Percentiles rank a stretch among this genome's conserved stretches.
Conservation (phyloP, 116 monocot species). For the Zostera marina region DNA sequence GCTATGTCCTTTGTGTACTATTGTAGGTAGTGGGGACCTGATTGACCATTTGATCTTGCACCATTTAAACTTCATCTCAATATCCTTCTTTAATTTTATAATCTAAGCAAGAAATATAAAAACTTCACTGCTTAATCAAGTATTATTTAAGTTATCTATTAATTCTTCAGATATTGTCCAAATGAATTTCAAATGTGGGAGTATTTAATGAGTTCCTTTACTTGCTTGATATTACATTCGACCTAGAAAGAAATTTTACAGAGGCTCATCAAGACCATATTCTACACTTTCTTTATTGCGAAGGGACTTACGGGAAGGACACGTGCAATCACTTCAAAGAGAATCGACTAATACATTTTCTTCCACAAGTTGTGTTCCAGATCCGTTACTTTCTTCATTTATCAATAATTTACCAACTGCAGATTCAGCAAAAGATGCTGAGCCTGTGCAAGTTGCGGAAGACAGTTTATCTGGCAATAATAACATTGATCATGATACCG, state of each 20-base stretch:
- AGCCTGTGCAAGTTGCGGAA: slow-evolving; percentile 24
- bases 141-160: background rate
- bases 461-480: slow-evolving; percentile 17
- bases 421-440: slow-evolving; percentile 38
- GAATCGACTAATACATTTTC: slow-evolving; percentile 29
- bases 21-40: slow-evolving; percentile 56
- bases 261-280: slow-evolving; percentile 35
- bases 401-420: slow-evolving; percentile 35
- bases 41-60: slow-evolving; percentile 65
- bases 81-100: slow-evolving; percentile 47
- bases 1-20: slow-evolving; percentile 70
- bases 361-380: slow-evolving; percentile 29
- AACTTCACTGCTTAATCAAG: no score
- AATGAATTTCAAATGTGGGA: background rate
- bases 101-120: background rate
- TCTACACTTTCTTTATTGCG: slow-evolving; percentile 47
- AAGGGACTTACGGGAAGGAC: slow-evolving; percentile 59
- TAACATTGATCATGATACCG: slow-evolving; percentile 21
- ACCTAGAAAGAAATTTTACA: slow-evolving; percentile 46
- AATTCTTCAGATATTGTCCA: background rate
- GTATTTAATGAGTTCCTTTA: slow-evolving; percentile 24
- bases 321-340: slow-evolving; percentile 44
- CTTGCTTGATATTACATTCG: slow-evolving; percentile 30
- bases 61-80: slow-evolving; percentile 60
- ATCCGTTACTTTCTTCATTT: slow-evolving; percentile 70